phyloP scores from a whole-genome alignment of 2,329 filamentous ascomycete species.

The Rutstroemia sp. region DNA sequence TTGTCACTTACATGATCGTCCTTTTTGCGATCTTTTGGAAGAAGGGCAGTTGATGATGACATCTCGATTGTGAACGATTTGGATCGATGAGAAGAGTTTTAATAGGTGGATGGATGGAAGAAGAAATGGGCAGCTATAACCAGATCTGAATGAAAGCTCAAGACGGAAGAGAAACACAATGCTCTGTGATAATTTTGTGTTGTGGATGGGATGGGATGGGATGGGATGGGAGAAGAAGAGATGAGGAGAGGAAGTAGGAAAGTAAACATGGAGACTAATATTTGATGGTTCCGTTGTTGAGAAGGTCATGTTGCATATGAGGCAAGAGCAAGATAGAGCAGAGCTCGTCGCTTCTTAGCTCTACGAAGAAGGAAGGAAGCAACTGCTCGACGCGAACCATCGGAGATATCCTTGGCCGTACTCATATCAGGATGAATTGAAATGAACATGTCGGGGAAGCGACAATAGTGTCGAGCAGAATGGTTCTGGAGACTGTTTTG shows the following conservation, averaged over 20 bases:
- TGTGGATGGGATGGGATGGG: background rate
- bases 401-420: background rate
- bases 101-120: constrained; percentile 6
- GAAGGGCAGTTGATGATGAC: constrained; percentile 30
- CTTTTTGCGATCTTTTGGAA: constrained; percentile 24
- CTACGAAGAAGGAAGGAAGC: too few relatives aligned
- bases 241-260: background rate
- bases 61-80: constrained; percentile 14
- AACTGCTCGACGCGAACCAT: too few relatives aligned
- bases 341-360: too few relatives aligned
- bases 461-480: too few relatives aligned
- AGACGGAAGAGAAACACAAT: background rate
- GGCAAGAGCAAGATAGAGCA: background rate
- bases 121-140: constrained; percentile 3
- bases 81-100: background rate
- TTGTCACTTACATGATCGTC: constrained; percentile 22
- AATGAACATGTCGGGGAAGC: too few relatives aligned
- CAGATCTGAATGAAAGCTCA: background rate
- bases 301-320: background rate
- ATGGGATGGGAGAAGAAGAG: background rate
- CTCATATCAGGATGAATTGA: too few relatives aligned
- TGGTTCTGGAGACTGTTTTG: too few relatives aligned
- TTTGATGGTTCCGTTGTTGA: background rate
- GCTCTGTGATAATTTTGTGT: background rate
- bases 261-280: background rate